Base-by-base conservation (phyloP, 1,284 basidiomycete genomes). In the Omphalotus olearius region DNA sequence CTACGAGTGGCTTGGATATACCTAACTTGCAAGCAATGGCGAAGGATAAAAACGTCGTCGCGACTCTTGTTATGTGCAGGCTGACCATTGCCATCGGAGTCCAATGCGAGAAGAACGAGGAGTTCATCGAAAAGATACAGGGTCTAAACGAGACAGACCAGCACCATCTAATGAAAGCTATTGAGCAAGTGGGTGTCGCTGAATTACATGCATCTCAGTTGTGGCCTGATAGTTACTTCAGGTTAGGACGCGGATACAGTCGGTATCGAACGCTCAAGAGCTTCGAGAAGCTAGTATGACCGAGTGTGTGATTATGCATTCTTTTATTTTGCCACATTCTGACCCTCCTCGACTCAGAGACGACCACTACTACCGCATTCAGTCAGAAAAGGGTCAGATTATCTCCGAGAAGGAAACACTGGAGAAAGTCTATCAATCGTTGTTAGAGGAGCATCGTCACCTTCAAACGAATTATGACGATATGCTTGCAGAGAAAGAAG, bases 31-130 rank as follows among this genome's bases (percentile, higher is more conserved):
- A 91, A 66, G 80, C 83, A 6, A 79, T 93, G 58, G 91, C 92
- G 16, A 88, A 91, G 66, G 85, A 88, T 61, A 69, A 80, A 56
- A 79, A 83, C 60, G 60, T 82, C 4, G 58, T 66, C n/a, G 85
- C 90, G 36, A 83, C 85, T 0, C 75, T 91, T 50, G 74, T 82
- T 18, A 77, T 95, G 67, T 91, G 90, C 61, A 80, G 90, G 54
- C 75, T 98, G 36, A 91, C 92, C 1, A 90, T 98, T 45, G 92
- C 91, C 4, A 93, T 98, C 58, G 91, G 93, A 0, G 94, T 97
- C 1, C 91, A 97, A 64, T 91, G 90, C 64, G 86, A 91, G 65
- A 80, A 80, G 67, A 93, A 92, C 61, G 81, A 86, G 66, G 80
- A 83, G 50, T 88, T 92, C 58, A 91, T 94, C 54, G 83, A 83